Conservation (phyloP, 768 basidiomycete genomes). For the Mycena albidolilacea region DNA sequence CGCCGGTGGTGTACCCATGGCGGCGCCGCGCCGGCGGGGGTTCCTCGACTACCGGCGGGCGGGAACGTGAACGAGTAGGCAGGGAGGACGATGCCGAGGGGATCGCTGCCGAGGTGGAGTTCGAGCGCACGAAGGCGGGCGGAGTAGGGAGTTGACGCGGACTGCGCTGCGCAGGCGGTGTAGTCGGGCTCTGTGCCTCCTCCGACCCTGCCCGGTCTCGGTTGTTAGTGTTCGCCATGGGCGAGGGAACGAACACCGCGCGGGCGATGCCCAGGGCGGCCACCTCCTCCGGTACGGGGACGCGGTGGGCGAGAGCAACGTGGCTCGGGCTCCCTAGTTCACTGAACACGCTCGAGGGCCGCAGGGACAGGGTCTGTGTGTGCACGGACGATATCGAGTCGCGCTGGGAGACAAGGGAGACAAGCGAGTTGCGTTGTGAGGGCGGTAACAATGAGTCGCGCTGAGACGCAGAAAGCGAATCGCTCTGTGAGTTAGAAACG, state of each 20-base stretch:
- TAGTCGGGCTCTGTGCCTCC: not conserved
- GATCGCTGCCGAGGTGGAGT: not conserved
- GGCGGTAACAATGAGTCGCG: not conserved
- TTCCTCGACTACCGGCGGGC: not conserved
- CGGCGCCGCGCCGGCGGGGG: slow-evolving; percentile 26
- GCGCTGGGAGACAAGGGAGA: slow-evolving; percentile 1
- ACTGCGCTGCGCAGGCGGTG: not conserved
- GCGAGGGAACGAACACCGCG: slow-evolving; percentile 47
- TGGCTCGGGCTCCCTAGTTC: slow-evolving; percentile 55
- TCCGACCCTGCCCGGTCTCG: not conserved
- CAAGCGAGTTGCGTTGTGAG: slow-evolving; percentile 13
- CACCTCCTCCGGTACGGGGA: slow-evolving; percentile 49
- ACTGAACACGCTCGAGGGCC: slow-evolving; percentile 49
- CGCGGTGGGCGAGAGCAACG: slow-evolving; percentile 53
- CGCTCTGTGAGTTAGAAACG: not conserved
- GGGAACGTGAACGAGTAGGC: not conserved
- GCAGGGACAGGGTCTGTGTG: slow-evolving; percentile 27
- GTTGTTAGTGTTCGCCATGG: not conserved
- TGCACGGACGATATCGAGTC: slow-evolving; percentile 21
- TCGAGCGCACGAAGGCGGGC: not conserved
- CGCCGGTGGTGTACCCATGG: slow-evolving; percentile 30
- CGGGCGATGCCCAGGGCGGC: slow-evolving; percentile 45
- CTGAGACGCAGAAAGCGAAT: not conserved
- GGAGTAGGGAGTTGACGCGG: not conserved
- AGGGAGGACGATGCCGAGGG: not conserved